Base-by-base conservation (phyloP, 2,329 filamentous ascomycete species). In the Hymenoscyphus occultus region DNA sequence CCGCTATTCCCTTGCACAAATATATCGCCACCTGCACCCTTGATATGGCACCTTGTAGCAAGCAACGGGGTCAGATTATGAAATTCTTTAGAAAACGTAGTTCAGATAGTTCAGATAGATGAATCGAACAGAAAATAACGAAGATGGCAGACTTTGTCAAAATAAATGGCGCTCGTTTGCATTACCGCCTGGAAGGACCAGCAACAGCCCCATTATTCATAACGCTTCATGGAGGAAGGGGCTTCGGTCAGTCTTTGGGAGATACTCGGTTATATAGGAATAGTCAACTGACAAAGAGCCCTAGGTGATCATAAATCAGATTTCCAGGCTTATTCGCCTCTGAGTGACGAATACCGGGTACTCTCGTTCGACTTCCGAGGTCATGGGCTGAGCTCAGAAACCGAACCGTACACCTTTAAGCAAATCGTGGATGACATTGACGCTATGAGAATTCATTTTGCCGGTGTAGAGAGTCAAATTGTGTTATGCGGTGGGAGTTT, bases 401-500 rank as follows among this genome's bases (percentile, higher is more conserved):
- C 76, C 1, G 72, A 70, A 59, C 77, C 76, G 9, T 78, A 76
- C 67, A 76, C 75, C 0, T 78, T 78, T 60, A 68, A 71, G 6
- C 77, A 79, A 68, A 68, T 79, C 6, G 76, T 78, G 5, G 77
- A 78, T 22, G 76, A 78, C 59, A 73, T 79, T 32, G 76, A 78
- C 28, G 72, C 67, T 0, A 60, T 78, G 5, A 71, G 76, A 9
- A 54, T 40, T 45, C 72, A 74, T 32, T 78, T 78, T 68, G 68
- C 69, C 1, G 72, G 70, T 1, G 61, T 63, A 5, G 62, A 71
- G 0, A 56, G 66, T 22, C 67, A 73, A 14, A 73, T 72, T 13
- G 73, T 79, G 39, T 72, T 79, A 28, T 76, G 75, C 14, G 77
- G 77, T 9, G 78, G 78, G 1, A 78, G 77, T 63, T 79, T 79